Percentiles rank a stretch among this genome's conserved stretches.
Evolutionary conservation across 192 early-diverging fungal genomes (phyloP).

Genomic region (Backusella tuberculispora): DNA sequence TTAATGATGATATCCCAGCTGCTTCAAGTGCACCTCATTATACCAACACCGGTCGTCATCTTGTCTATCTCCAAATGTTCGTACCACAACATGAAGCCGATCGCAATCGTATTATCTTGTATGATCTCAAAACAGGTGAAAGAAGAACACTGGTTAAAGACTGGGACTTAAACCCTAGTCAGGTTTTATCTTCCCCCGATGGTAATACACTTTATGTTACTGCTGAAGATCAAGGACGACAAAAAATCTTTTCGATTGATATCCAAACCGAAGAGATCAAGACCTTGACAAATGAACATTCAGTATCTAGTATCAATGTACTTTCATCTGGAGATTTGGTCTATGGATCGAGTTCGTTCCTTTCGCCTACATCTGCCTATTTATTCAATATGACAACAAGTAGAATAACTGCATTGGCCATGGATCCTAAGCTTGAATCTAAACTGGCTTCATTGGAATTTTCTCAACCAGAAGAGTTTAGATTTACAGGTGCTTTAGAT

Average conservation of each 20-base stretch:
- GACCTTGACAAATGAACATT: slow-evolving; percentile 51
- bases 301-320: slow-evolving; percentile 47
- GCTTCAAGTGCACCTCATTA: slow-evolving; percentile 69
- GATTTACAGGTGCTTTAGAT: slow-evolving; percentile 63
- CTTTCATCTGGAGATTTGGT: slow-evolving; percentile 49
- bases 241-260: slow-evolving; percentile 66
- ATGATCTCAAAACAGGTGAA: slow-evolving; percentile 47
- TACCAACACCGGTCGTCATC: slow-evolving; percentile 54
- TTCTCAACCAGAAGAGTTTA: slow-evolving; percentile 65
- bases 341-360: slow-evolving; percentile 48
- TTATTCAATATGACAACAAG: neutral
- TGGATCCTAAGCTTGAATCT: slow-evolving; percentile 45
- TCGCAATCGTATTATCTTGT: slow-evolving; percentile 68
- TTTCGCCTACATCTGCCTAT: slow-evolving; percentile 43
- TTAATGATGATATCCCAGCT: slow-evolving; percentile 53
- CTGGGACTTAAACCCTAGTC: slow-evolving; percentile 65
- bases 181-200: slow-evolving; percentile 62
- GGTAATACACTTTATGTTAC: slow-evolving; percentile 56
- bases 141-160: slow-evolving; percentile 48
- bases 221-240: slow-evolving; percentile 68
- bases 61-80: slow-evolving; percentile 79
- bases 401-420: slow-evolving; percentile 26
- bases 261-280: slow-evolving; percentile 51
- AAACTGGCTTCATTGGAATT: slow-evolving; percentile 51
- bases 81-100: slow-evolving; percentile 75